phyloP scores from a whole-genome alignment of 1,139 yeast genomes.

The Sugiyamaella novakii region DNA sequence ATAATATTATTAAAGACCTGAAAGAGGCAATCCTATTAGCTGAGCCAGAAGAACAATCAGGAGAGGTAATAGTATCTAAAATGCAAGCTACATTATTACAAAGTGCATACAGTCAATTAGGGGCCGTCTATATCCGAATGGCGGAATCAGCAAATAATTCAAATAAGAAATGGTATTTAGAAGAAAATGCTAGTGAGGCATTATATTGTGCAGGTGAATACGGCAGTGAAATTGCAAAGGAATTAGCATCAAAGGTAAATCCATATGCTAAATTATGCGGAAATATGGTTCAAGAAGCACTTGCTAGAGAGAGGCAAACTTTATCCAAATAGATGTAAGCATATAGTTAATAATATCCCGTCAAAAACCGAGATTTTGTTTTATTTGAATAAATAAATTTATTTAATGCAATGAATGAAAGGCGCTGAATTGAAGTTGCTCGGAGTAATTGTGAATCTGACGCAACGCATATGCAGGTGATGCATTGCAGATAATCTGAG shows the following conservation, averaged over 20 bases:
- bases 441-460: no score
- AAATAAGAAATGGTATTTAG: slow-evolving; percentile 33
- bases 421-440: no score
- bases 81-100: slow-evolving; percentile 40
- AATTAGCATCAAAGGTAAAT: slow-evolving; percentile 36
- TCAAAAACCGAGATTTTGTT: background rate
- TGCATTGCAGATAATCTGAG: no score
- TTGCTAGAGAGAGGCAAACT: slow-evolving; percentile 23
- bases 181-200: slow-evolving; percentile 37
- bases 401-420: no score
- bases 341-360: background rate
- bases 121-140: slow-evolving; percentile 33
- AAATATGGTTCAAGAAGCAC: slow-evolving; percentile 36
- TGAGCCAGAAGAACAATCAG: slow-evolving; percentile 21
- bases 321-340: background rate
- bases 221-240: slow-evolving; percentile 37
- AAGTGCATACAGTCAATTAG: slow-evolving; percentile 39
- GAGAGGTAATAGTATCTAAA: slow-evolving; percentile 31
- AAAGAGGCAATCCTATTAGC: slow-evolving; percentile 36
- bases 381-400: background rate
- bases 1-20: slow-evolving; percentile 30
- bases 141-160: slow-evolving; percentile 15
- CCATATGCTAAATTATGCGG: slow-evolving; percentile 44
- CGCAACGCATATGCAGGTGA: no score
- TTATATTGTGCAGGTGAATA: slow-evolving; percentile 36